Conservation (phyloP, 2,329 filamentous ascomycete species). For the Daldinia eschscholtzii region DNA sequence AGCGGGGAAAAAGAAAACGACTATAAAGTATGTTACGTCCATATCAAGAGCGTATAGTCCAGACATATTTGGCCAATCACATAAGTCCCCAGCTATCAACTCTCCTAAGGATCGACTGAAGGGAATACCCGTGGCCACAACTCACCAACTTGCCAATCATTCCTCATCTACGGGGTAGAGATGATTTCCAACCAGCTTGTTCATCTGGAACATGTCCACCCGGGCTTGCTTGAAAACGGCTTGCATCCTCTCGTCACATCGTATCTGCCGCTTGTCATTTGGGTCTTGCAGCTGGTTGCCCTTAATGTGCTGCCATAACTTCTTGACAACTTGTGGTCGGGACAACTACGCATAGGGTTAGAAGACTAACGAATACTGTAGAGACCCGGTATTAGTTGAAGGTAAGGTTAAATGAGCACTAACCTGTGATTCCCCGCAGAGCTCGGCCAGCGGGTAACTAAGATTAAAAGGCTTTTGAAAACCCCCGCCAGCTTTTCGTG, state of each 20-base stretch:
- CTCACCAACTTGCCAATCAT: slow-evolving; percentile 3
- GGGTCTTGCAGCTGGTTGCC: slow-evolving; percentile 90
- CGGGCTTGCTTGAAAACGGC: slow-evolving; percentile 91
- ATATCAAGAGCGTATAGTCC: slow-evolving; percentile 35
- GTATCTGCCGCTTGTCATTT: slow-evolving; percentile 89
- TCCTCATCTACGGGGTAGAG: slow-evolving; percentile 86
- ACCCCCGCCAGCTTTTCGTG: slow-evolving; percentile 88
- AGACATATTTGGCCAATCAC: slow-evolving; percentile 23
- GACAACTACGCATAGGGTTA: slow-evolving; percentile 73
- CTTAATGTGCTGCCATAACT: slow-evolving; percentile 96
- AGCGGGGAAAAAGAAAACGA: slow-evolving; percentile 11
- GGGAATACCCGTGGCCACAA: not conserved
- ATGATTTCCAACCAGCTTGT: slow-evolving; percentile 92
- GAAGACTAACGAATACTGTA: not conserved
- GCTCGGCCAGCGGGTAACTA: slow-evolving; percentile 75
- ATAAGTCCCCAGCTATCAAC: slow-evolving; percentile 11
- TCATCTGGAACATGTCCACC: slow-evolving; percentile 99
- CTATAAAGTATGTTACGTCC: slow-evolving; percentile 26
- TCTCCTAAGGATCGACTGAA: not conserved
- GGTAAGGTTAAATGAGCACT: slow-evolving; percentile 46
- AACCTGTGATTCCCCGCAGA: slow-evolving; percentile 78
- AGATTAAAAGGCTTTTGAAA: slow-evolving; percentile 91
- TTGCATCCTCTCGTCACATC: slow-evolving; percentile 91
- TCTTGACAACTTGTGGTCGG: slow-evolving; percentile 94
- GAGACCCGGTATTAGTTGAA: not conserved